Percentiles rank a stretch among this genome's conserved stretches.
These are phyloP conservation scores for Jaapia argillacea DNA, from an alignment of 768 basidiomycete species.

Conservation along the genomic window DNA sequence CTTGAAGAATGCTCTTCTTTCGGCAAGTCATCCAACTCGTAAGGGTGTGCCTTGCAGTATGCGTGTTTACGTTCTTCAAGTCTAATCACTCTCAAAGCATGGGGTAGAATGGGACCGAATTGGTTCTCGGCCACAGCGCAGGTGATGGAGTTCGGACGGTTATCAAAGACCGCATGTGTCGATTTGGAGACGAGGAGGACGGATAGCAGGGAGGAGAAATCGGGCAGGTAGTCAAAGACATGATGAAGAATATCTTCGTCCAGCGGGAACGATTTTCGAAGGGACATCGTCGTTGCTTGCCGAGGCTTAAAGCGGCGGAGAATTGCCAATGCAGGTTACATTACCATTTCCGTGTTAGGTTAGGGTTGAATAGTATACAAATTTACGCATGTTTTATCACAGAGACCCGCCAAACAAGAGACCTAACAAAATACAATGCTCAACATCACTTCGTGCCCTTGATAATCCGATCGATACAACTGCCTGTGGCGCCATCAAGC, in stretches of 20 bases:
- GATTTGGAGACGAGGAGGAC: conserved; percentile 10
- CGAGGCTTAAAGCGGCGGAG: too few species aligned
- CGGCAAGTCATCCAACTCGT: background rate
- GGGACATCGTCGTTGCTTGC: background rate
- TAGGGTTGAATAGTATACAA: too few species aligned
- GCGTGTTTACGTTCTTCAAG: conserved; percentile 5
- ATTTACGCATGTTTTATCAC: too few species aligned
- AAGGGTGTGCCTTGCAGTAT: conserved; percentile 1
- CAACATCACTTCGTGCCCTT: too few species aligned
- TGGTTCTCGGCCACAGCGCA: conserved; percentile 14
- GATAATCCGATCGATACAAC: too few species aligned
- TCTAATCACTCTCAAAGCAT: conserved; percentile 9
- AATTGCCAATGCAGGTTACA: too few species aligned
- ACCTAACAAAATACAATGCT: too few species aligned
- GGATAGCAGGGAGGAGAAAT: conserved; percentile 13
- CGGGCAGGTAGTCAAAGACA: conserved; percentile 11
- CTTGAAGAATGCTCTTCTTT: too few species aligned
- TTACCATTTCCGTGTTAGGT: too few species aligned
- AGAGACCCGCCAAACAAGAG: too few species aligned
- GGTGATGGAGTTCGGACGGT: conserved; percentile 12
- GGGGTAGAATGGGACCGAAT: conserved; percentile 12
- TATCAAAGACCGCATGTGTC: conserved; percentile 12
- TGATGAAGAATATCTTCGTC: conserved; percentile 13
- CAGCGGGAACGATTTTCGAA: background rate
- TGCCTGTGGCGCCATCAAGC: too few species aligned